These are phyloP conservation scores for Aegle marmelos DNA, from an alignment of 345 rosid species.

Conservation along the genomic window DNA sequence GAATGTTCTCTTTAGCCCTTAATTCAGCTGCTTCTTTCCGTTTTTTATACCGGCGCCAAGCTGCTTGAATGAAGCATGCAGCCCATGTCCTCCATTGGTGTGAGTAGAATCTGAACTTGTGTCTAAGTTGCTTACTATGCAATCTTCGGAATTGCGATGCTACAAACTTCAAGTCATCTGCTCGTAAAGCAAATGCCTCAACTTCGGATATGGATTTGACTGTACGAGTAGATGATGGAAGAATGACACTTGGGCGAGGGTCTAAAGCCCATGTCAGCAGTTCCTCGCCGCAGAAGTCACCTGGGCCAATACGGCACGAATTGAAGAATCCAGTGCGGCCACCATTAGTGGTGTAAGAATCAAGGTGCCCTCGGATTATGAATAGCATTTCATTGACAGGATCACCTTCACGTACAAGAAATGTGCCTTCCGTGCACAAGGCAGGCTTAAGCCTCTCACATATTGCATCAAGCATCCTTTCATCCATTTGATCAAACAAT, in stretches of 20 bases:
- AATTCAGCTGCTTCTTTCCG: slow-evolving; percentile 51
- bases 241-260: slow-evolving; percentile 58
- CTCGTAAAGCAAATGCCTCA: slow-evolving; percentile 77
- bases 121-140: slow-evolving; percentile 79
- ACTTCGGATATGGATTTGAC: slow-evolving; percentile 79
- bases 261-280: slow-evolving; percentile 86
- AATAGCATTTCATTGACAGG: slow-evolving; percentile 90
- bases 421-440: slow-evolving; percentile 66
- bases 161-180: slow-evolving; percentile 77
- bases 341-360: slow-evolving; percentile 92
- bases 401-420: slow-evolving; percentile 84
- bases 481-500: slow-evolving; percentile 91
- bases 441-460: slow-evolving; percentile 88
- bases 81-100: slow-evolving; percentile 97
- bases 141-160: slow-evolving; percentile 76
- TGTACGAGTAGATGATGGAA: slow-evolving; percentile 79
- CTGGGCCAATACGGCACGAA: slow-evolving; percentile 73
- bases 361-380: slow-evolving; percentile 79
- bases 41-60: slow-evolving; percentile 72
- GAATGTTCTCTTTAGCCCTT: slow-evolving; percentile 39
- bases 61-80: slow-evolving; percentile 77
- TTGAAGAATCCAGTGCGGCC: slow-evolving; percentile 86
- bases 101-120: slow-evolving; percentile 77
- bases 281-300: slow-evolving; percentile 92
- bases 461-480: slow-evolving; percentile 84